phyloP scores from a whole-genome alignment of 106 monocot genomes.

The Platanthera guangdongensis region DNA sequence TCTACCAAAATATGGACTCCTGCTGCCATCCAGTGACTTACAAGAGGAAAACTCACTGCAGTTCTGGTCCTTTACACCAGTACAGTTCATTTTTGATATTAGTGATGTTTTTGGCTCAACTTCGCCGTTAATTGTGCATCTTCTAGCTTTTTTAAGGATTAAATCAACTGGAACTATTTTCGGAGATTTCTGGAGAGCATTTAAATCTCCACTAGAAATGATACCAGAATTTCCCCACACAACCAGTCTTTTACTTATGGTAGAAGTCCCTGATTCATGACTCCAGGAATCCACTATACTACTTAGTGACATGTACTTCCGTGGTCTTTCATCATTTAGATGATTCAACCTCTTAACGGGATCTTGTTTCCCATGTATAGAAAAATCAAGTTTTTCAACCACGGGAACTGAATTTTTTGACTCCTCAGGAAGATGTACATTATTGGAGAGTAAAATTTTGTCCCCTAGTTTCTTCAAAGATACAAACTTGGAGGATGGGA shows the following conservation, averaged over 20 bases:
- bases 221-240: slow-evolving; percentile 72
- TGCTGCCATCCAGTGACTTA: slow-evolving; percentile 3
- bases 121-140: slow-evolving; percentile 13
- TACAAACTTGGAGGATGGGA: slow-evolving; percentile 12
- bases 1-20: slow-evolving; percentile 2
- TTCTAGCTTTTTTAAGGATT: slow-evolving; percentile 55
- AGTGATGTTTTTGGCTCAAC: not conserved
- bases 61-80: not conserved
- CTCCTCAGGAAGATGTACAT: slow-evolving; percentile 6
- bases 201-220: slow-evolving; percentile 40
- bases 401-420: slow-evolving; percentile 13
- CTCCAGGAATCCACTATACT: slow-evolving; percentile 21
- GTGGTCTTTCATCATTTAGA: slow-evolving; percentile 27
- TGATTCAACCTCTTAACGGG: slow-evolving; percentile 11
- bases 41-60: slow-evolving; percentile 8
- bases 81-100: not conserved
- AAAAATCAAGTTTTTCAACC: slow-evolving; percentile 15
- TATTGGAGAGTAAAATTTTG: slow-evolving; percentile 6
- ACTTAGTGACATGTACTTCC: slow-evolving; percentile 46
- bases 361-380: slow-evolving; percentile 3
- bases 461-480: slow-evolving; percentile 16
- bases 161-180: slow-evolving; percentile 65
- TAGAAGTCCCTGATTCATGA: slow-evolving; percentile 8
- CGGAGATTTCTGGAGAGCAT: slow-evolving; percentile 38
- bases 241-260: slow-evolving; percentile 40